Evolutionary conservation across 148 eudicot species (phyloP).

Genomic region (Persicaria tinctoria): DNA sequence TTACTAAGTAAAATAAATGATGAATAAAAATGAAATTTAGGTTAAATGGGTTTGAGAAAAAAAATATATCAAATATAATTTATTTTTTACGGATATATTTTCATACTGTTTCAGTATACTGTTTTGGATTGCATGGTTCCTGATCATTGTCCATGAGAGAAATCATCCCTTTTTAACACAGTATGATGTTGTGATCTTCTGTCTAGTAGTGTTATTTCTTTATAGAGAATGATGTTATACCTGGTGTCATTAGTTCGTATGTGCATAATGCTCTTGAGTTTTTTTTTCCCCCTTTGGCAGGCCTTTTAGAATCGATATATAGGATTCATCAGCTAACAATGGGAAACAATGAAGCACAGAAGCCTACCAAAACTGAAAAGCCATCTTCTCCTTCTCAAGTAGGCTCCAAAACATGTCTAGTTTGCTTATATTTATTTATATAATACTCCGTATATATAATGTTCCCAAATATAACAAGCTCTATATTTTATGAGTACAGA

Average conservation of each 20-base stretch:
- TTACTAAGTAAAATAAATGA: no score
- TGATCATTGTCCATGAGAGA: background rate
- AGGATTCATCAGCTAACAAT: slow-evolving; percentile 11
- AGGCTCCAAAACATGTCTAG: slow-evolving; percentile 10
- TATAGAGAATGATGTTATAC: background rate
- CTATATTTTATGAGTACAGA: background rate
- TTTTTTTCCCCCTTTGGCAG: background rate
- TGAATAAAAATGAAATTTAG: background rate
- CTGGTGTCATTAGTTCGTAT: background rate
- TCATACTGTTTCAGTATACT: background rate
- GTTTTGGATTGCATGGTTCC: background rate
- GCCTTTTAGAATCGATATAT: slow-evolving; percentile 1
- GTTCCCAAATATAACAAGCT: background rate
- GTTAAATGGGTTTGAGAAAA: background rate
- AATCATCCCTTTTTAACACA: background rate
- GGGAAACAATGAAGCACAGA: slow-evolving; percentile 37
- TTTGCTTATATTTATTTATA: background rate
- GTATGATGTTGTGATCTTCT: background rate
- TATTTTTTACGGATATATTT: background rate
- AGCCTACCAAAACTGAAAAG: slow-evolving; percentile 30
- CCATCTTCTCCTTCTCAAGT: slow-evolving; percentile 39
- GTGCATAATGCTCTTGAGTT: background rate
- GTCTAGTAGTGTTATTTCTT: background rate
- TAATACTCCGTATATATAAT: background rate
- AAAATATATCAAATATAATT: background rate